Evolutionary conservation across 2,329 filamentous ascomycete species (phyloP), one percentile per base, ranked within the genome.

Genomic region (Coleophoma eucalyptorum): DNA sequence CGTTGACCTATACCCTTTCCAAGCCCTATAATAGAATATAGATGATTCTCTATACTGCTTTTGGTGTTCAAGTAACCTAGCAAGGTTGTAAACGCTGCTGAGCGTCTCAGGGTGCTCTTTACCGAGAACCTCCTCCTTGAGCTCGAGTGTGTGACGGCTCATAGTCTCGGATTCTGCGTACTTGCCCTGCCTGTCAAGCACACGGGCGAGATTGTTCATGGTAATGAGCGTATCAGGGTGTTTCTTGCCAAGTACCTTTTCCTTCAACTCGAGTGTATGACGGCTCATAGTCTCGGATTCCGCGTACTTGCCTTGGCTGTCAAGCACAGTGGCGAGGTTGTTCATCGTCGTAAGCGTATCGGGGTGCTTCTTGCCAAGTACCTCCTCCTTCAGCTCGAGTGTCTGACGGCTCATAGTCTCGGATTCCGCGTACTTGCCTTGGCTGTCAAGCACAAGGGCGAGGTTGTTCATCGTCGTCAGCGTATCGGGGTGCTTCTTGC

Each of bases 41-140:
- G 3, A 15, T 18, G 35, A 6, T 33, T 55, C 54, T 3, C n/a
- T 37, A 19, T 50, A 49, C 20, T 51, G 41, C 13, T 34, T 46
- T 31, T 55, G 43, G 11, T 20, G 11, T 12, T 46, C 15, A 43
- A 50, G 48, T 35, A 43, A 19, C 16, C 10, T 20, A 20, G 50
- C 57, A 8, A 58, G 49, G 46, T 48, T 54, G 41, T 43, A 40
- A 44, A 60, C 58, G 46, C 46, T 57, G 7, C 8, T 42, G 3
- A 58, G 52, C 26, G 35, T 38, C 2, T 38, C 35, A 5, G 35
- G 35, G 13, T 38, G 35, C 2, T 6, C 2, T 12, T 18, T 38
- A 6, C 35, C 35, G 6, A 38, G 35, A 2, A 38, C 6, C 16
- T 15, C 13, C 35, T 38, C 4, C 35, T 4, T 5, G 16, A 18